A percentile compares a stretch with the other conserved stretches of the same genome.
Evolutionary conservation across 257 asterid genomes (phyloP).

Genomic region (Solanum sejunctum): DNA sequence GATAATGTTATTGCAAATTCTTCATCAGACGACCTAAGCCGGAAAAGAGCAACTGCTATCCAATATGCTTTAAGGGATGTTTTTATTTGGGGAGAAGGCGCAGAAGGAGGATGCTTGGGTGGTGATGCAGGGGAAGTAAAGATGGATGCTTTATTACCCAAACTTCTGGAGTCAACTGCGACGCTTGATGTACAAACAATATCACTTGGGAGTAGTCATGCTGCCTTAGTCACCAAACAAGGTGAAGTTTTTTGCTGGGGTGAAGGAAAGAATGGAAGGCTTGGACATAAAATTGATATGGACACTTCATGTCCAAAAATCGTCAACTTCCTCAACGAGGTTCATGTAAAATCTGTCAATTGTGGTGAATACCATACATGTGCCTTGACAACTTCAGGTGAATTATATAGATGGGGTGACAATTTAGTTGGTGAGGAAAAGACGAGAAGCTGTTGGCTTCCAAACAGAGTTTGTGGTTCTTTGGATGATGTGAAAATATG

Average conservation of each 20-base stretch:
- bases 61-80: slow-evolving; percentile 23
- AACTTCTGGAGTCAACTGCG: slow-evolving; percentile 27
- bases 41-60: not conserved
- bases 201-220: slow-evolving; percentile 26
- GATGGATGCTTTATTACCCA: slow-evolving; percentile 30
- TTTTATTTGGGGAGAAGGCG: slow-evolving; percentile 40
- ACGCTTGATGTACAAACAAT: slow-evolving; percentile 26
- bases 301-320: slow-evolving; percentile 17
- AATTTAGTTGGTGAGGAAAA: not conserved
- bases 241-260: slow-evolving; percentile 45
- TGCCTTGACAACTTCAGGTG: slow-evolving; percentile 27
- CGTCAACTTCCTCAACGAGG: slow-evolving; percentile 17
- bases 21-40: slow-evolving; percentile 8
- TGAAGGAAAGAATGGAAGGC: slow-evolving; percentile 34
- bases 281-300: slow-evolving; percentile 27
- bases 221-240: slow-evolving; percentile 30
- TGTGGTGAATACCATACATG: slow-evolving; percentile 34
- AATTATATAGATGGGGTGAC: slow-evolving; percentile 34
- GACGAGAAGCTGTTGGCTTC: slow-evolving; percentile 28
- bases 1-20: slow-evolving; percentile 14
- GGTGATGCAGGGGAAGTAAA: slow-evolving; percentile 14
- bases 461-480: slow-evolving; percentile 19
- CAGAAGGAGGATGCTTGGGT: slow-evolving; percentile 17
- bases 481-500: slow-evolving; percentile 20
- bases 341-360: slow-evolving; percentile 15